Evolutionary conservation across 1,284 basidiomycete genomes (phyloP).

Genomic region (Puccinia sorghi): DNA sequence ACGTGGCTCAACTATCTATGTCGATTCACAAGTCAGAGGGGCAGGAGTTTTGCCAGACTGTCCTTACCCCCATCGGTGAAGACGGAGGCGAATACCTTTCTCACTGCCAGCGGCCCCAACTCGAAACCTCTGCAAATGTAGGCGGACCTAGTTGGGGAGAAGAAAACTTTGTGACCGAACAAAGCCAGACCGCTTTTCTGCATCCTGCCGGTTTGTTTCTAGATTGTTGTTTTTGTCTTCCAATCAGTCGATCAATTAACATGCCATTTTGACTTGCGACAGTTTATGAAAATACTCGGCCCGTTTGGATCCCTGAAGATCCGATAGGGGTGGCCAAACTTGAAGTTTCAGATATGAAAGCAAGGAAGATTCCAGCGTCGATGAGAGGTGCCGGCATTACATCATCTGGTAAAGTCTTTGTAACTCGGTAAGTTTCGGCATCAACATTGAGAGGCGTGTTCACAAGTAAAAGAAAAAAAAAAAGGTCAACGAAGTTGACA

Average conservation of each 20-base stretch:
- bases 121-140: background rate
- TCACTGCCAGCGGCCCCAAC: background rate
- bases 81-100: background rate
- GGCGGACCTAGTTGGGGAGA: slow-evolving; percentile 6
- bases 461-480: background rate
- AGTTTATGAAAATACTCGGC: slow-evolving; percentile 39
- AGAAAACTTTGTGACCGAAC: slow-evolving; percentile 31
- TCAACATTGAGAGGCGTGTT: background rate
- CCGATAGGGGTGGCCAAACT: slow-evolving; percentile 35
- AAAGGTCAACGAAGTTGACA: background rate
- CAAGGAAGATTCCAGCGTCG: slow-evolving; percentile 32
- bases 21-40: background rate
- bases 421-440: slow-evolving; percentile 19
- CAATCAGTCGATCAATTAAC: background rate
- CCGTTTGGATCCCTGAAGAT: slow-evolving; percentile 46
- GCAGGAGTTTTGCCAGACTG: slow-evolving; percentile 13
- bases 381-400: slow-evolving; percentile 26
- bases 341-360: slow-evolving; percentile 43
- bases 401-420: slow-evolving; percentile 27
- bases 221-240: background rate
- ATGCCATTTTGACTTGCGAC: background rate
- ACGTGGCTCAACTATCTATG: background rate
- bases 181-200: slow-evolving; percentile 31
- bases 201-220: slow-evolving; percentile 41
- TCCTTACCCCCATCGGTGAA: slow-evolving; percentile 30